Evolutionary conservation across 345 rosid genomes (phyloP).

Genomic region (Erysimum cheiranthoides): DNA sequence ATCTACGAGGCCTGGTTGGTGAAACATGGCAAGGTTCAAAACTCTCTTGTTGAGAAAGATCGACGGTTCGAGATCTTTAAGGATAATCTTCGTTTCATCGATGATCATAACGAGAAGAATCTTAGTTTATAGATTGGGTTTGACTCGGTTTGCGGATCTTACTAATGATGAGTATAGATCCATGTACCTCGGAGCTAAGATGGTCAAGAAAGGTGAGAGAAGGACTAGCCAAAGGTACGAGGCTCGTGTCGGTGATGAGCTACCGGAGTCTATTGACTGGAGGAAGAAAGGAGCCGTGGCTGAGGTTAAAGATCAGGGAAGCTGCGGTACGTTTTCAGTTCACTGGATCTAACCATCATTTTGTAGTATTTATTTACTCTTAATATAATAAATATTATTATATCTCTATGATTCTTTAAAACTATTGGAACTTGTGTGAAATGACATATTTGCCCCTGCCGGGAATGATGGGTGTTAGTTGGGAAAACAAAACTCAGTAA

Average conservation of each 20-base stretch:
- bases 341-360: conserved; percentile 17
- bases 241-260: conserved; percentile 65
- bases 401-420: neutral
- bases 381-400: neutral
- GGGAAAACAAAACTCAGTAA: neutral
- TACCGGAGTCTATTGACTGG: conserved; percentile 81
- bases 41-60: conserved; percentile 75
- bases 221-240: conserved; percentile 55
- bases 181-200: conserved; percentile 64
- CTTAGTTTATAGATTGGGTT: conserved; percentile 66
- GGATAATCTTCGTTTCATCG: conserved; percentile 82
- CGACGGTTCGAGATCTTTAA: conserved; percentile 75
- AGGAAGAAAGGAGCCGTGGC: conserved; percentile 79
- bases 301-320: conserved; percentile 80
- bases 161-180: conserved; percentile 93
- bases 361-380: no score
- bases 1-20: conserved; percentile 78
- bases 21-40: conserved; percentile 68
- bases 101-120: conserved; percentile 70
- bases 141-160: conserved; percentile 87
- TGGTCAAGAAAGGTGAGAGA: conserved; percentile 42
- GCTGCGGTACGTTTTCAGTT: conserved; percentile 67
- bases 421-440: neutral
- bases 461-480: neutral
- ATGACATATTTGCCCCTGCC: conserved; percentile 3